A percentile compares a stretch with the other conserved stretches of the same genome.
Conservation (phyloP, 352 stramenopile genomes). For the Phytophthora citrophthora region DNA sequence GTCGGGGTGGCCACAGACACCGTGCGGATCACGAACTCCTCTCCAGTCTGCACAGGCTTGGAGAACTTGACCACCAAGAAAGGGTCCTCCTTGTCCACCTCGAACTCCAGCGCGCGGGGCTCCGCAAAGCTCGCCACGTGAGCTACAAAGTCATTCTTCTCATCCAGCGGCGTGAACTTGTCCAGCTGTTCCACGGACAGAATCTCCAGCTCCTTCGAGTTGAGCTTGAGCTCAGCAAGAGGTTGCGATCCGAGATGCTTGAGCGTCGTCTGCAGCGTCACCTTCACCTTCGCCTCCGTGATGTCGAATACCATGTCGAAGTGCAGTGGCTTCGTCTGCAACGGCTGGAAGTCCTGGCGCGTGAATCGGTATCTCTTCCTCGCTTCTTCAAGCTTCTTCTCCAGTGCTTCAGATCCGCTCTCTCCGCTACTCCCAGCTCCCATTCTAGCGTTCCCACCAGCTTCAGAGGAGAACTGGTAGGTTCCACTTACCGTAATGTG, state of each 20-base stretch:
- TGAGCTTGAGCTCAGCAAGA: constrained; percentile 68
- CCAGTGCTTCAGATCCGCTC: not conserved
- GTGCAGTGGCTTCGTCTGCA: constrained; percentile 73
- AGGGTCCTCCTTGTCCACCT: constrained; percentile 68
- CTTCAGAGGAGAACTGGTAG: constrained; percentile 8
- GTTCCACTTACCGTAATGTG: not conserved
- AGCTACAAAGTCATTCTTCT: constrained; percentile 55
- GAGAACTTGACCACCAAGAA: constrained; percentile 70
- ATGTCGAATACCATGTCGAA: constrained; percentile 87
- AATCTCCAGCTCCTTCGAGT: constrained; percentile 79
- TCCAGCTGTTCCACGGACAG: constrained; percentile 60
- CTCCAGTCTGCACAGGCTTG: constrained; percentile 54
- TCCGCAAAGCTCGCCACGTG: constrained; percentile 63
- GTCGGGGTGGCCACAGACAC: constrained; percentile 70
- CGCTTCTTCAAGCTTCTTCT: constrained; percentile 10
- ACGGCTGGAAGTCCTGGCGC: constrained; percentile 65
- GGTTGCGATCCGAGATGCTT: constrained; percentile 48
- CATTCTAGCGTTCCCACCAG: not conserved
- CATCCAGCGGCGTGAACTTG: constrained; percentile 50
- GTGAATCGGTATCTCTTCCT: constrained; percentile 81
- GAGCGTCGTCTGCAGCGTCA: constrained; percentile 77
- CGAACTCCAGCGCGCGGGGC: constrained; percentile 48
- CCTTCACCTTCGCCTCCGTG: constrained; percentile 59
- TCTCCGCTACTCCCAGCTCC: not conserved
- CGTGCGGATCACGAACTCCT: constrained; percentile 77